These are phyloP conservation scores for Polyporus tsugae DNA, from an alignment of 1,284 basidiomycete species.

Conservation along the genomic window DNA sequence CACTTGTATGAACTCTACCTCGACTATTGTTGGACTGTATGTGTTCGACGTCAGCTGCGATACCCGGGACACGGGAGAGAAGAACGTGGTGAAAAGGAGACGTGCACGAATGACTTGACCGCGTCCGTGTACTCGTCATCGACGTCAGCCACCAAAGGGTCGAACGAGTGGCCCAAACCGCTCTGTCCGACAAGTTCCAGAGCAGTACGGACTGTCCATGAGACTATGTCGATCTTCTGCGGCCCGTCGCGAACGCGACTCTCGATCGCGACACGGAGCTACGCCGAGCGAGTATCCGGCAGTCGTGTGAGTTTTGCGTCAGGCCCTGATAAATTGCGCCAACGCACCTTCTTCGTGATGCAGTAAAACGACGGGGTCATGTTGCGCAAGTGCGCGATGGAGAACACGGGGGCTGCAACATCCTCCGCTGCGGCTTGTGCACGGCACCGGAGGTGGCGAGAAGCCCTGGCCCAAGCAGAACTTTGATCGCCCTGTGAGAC, in stretches of 20 bases:
- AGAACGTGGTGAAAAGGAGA: neutral
- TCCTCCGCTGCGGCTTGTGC: conserved; percentile 19
- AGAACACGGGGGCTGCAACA: conserved; percentile 24
- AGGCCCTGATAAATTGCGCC: neutral
- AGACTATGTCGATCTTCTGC: conserved; percentile 37
- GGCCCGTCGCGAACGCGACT: neutral
- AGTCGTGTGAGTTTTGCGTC: too few relatives aligned
- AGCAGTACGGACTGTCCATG: conserved; percentile 40
- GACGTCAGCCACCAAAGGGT: conserved; percentile 32
- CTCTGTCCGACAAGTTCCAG: conserved; percentile 43
- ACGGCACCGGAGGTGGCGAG: conserved; percentile 4
- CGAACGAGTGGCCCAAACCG: conserved; percentile 41
- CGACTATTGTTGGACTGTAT: neutral
- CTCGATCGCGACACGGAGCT: conserved; percentile 3
- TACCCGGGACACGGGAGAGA: neutral
- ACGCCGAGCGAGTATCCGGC: too few relatives aligned
- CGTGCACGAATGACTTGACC: conserved; percentile 35
- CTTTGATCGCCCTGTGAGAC: neutral
- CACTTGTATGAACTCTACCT: neutral
- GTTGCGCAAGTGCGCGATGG: conserved; percentile 19
- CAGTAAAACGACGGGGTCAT: conserved; percentile 12
- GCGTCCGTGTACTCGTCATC: conserved; percentile 36
- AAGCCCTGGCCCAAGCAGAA: conserved; percentile 7
- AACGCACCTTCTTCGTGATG: conserved; percentile 3
- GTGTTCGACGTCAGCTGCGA: neutral